phyloP scores from a whole-genome alignment of 2,329 filamentous ascomycete species.

The Metarhizium anisopliae region DNA sequence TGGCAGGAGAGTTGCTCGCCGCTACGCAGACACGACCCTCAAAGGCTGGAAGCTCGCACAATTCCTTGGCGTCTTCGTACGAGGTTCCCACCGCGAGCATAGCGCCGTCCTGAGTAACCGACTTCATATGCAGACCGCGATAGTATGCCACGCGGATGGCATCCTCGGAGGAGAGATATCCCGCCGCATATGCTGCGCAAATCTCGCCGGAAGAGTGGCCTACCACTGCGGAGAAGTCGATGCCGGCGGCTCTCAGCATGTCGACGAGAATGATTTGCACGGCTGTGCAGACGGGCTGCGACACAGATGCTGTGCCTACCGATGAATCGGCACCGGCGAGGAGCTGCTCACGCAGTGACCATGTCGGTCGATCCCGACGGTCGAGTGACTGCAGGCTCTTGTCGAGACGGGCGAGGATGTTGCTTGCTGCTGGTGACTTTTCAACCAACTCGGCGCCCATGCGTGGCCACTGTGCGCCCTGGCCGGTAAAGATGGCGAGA shows the following conservation, averaged over 20 bases:
- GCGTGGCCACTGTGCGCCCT: conserved; percentile 22
- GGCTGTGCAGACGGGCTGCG: conserved; percentile 24
- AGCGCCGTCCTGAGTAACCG: conserved; percentile 1
- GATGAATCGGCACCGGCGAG: not conserved
- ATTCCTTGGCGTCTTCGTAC: not conserved
- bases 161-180: not conserved
- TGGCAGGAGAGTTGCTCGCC: conserved; percentile 13
- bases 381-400: not conserved
- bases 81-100: conserved; percentile 16
- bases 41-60: conserved; percentile 11
- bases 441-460: conserved; percentile 22
- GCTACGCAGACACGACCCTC: conserved; percentile 16
- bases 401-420: not conserved
- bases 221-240: conserved; percentile 22
- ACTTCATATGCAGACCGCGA: conserved; percentile 1
- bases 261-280: conserved; percentile 32
- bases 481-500: conserved; percentile 23
- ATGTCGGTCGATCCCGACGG: not conserved
- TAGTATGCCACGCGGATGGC: conserved; percentile 6
- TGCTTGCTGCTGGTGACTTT: not conserved
- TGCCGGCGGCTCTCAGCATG: conserved; percentile 20
- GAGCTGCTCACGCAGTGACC: conserved; percentile 3
- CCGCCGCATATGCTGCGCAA: conserved; percentile 29
- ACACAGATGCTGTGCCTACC: conserved; percentile 5
- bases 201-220: conserved; percentile 34